Percentiles rank a stretch among this genome's conserved stretches.
These are phyloP conservation scores for Pichiaceae sp. DNA, from an alignment of 1,139 yeast genomes.

Conservation along the genomic window DNA sequence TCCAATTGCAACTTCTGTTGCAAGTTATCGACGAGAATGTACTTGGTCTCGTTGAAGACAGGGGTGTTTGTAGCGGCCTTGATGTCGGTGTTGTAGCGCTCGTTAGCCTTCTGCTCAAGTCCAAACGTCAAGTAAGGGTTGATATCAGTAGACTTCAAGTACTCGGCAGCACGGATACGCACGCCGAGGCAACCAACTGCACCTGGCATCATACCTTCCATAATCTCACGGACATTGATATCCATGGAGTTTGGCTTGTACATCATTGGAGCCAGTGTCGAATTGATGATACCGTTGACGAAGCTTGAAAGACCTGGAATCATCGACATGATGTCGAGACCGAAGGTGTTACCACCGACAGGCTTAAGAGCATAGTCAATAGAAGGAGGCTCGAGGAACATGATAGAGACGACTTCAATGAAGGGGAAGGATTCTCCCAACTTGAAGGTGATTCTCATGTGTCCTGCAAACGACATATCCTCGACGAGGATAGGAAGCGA, in stretches of 20 bases:
- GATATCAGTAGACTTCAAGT: constrained; percentile 33
- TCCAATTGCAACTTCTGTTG: constrained; percentile 49
- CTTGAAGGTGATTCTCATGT: constrained; percentile 57
- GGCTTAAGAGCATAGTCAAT: constrained; percentile 77
- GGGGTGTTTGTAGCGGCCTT: constrained; percentile 51
- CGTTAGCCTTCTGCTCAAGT: constrained; percentile 36
- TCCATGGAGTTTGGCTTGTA: constrained; percentile 80
- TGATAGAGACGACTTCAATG: constrained; percentile 60
- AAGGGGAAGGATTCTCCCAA: constrained; percentile 64
- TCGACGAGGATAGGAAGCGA: constrained; percentile 70
- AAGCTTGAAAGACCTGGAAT: constrained; percentile 74
- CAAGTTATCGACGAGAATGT: constrained; percentile 48
- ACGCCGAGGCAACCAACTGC: constrained; percentile 63
- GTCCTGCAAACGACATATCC: constrained; percentile 68
- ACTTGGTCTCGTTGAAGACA: constrained; percentile 57
- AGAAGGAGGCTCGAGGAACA: constrained; percentile 67
- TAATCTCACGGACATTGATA: constrained; percentile 61
- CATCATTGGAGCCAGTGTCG: constrained; percentile 65
- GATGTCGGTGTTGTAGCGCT: constrained; percentile 44
- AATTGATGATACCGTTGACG: constrained; percentile 60
- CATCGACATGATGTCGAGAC: constrained; percentile 74
- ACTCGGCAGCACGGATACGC: constrained; percentile 45
- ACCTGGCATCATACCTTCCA: constrained; percentile 55
- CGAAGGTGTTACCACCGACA: constrained; percentile 81
- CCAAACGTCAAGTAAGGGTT: constrained; percentile 36